Percentiles rank a stretch among this genome's conserved stretches.
phyloP scores from a whole-genome alignment of 2,329 filamentous ascomycete genomes.

The Aspergillus sp. region DNA sequence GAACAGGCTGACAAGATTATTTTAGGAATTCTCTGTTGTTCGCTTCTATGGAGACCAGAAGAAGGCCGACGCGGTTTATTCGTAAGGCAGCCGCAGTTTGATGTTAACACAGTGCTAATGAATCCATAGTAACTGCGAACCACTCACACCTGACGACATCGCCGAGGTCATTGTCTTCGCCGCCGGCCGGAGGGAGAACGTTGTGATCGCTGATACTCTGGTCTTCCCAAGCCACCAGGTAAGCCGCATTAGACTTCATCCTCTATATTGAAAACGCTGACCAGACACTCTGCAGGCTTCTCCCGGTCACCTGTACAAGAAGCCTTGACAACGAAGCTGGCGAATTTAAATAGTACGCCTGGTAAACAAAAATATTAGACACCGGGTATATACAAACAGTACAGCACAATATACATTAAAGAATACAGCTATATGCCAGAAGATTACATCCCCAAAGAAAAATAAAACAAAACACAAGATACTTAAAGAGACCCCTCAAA shows the following conservation, averaged over 20 bases:
- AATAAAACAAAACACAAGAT: not conserved
- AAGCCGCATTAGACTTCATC: constrained; percentile 8
- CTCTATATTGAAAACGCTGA: not conserved
- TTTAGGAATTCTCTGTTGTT: constrained; percentile 79
- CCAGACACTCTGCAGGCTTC: constrained; percentile 12
- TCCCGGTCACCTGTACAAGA: constrained; percentile 13
- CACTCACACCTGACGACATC: constrained; percentile 85
- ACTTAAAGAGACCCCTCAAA: not conserved
- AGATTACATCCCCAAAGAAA: not conserved
- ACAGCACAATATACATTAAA: not conserved
- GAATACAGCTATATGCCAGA: not conserved
- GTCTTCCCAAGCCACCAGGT: constrained; percentile 91
- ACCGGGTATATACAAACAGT: not conserved
- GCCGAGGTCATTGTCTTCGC: constrained; percentile 88
- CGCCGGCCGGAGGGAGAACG: constrained; percentile 81
- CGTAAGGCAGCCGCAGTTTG: constrained; percentile 52
- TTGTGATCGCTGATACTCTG: constrained; percentile 83
- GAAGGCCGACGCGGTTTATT: constrained; percentile 88
- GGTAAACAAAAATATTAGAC: not conserved
- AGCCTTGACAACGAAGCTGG: not conserved
- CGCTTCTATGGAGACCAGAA: constrained; percentile 84
- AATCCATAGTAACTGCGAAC: constrained; percentile 65
- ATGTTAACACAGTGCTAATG: not conserved
- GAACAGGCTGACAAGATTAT: constrained; percentile 5
- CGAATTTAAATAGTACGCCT: not conserved